Percentiles rank a stretch among this genome's conserved stretches.
Evolutionary conservation across 2,329 filamentous ascomycete genomes (phyloP).

Genomic region (Pseudogymnoascus sp.): DNA sequence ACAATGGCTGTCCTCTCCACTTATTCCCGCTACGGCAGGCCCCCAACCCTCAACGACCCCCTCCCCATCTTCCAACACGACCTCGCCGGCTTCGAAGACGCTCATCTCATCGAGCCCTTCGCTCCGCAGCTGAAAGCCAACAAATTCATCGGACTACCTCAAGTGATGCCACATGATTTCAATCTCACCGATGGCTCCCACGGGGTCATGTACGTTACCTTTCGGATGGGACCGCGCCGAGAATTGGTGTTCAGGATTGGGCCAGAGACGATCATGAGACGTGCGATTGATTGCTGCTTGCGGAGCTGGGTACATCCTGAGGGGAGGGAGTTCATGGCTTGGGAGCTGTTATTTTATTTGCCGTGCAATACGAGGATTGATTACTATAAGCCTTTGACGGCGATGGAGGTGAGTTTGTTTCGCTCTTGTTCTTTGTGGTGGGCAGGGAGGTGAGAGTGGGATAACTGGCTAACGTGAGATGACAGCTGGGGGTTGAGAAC

Average conservation of each 20-base stretch:
- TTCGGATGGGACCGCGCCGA: neutral
- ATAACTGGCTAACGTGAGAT: neutral
- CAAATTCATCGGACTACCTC: neutral
- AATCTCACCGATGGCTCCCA: neutral
- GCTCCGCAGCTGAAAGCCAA: neutral
- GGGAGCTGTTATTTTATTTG: neutral
- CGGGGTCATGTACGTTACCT: neutral
- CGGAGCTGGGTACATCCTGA: neutral
- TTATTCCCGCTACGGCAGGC: neutral
- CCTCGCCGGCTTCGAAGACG: neutral
- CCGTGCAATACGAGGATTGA: neutral
- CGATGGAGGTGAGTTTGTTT: neutral
- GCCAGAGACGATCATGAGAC: neutral
- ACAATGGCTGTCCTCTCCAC: neutral
- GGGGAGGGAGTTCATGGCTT: neutral
- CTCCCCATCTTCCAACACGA: neutral
- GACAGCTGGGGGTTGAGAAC: neutral
- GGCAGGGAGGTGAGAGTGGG: neutral
- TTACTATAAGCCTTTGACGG: neutral
- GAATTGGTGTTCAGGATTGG: neutral
- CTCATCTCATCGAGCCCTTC: neutral
- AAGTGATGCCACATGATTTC: neutral
- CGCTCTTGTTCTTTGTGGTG: neutral
- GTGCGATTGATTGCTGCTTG: neutral
- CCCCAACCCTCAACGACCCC: neutral